Base-by-base conservation (phyloP, 164 flowering plant species). In the Sedum album region DNA sequence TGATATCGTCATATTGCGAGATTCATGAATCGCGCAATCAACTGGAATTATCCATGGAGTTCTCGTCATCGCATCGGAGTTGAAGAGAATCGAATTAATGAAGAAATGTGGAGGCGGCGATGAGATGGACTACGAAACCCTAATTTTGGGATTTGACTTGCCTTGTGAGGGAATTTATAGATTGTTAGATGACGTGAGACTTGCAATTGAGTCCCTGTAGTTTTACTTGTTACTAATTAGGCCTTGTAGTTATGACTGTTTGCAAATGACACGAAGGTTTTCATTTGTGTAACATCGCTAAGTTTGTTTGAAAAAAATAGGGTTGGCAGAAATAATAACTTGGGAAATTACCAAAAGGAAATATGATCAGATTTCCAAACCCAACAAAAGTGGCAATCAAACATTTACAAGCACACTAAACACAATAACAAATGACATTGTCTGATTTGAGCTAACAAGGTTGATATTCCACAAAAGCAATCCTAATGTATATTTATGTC, bases 1-100 rank as follows among this genome's bases (percentile, higher is more conserved):
- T n/a, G 42, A 6, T 20, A 65, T 11, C 46, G 46, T 33, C 67
- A 65, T 30, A 7, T 62, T 7, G 36, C 66, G 66, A 62, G 66
- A 62, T 15, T 21, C 10, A 35, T 35, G 3, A 1, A 51, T 57
- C 33, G 3, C 48, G 67, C 62, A 28, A 57, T 57, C 62, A 33
- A 57, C 33, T 57, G 31, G 26, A 26, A 17, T 57, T 57, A 20
- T 21, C 57, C 28, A n/a, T 51, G 62, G 62, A 57, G 18, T 57
- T 57, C 2, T 57, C 62, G 62, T 28, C 62, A 57, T 57, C 20
- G 62, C 62, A 57, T 57, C 33, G 18, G 13, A 28, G 2, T 20
- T 8, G 13, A 2, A 51, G 60, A 6, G 21, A 51, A 51, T n/a
- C 25, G 25, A 23, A 21, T 25, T n/a, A n/a, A 23, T 25, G 31